Evolutionary conservation across 257 asterid genomes (phyloP).

Genomic region (Solanum gandarillasii): DNA sequence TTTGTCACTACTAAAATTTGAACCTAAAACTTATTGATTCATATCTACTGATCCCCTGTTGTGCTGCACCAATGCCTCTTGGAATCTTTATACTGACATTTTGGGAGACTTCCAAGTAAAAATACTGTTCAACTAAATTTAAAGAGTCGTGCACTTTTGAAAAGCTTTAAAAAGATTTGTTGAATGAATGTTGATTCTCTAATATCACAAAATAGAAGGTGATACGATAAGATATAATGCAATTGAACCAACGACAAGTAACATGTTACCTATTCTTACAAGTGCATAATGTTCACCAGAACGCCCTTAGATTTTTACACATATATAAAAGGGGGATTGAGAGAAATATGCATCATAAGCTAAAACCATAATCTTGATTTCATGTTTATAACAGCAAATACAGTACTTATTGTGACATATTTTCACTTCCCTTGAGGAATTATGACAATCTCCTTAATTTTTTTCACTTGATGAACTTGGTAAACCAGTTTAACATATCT

Average conservation of each 20-base stretch:
- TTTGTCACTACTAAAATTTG: too few relatives aligned
- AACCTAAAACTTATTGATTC: not conserved
- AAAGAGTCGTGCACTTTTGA: not conserved
- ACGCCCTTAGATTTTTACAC: not conserved
- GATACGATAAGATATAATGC: not conserved
- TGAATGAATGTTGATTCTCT: not conserved
- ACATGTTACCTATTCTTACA: not conserved
- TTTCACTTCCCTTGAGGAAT: not conserved
- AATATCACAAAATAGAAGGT: not conserved
- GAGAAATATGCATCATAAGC: not conserved
- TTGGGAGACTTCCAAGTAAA: not conserved
- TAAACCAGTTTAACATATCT: slow-evolving; percentile 53
- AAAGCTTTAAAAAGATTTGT: not conserved
- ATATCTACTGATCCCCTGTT: not conserved
- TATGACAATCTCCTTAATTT: not conserved
- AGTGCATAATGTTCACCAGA: not conserved
- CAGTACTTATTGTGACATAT: not conserved
- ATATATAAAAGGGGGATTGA: not conserved
- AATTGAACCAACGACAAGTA: not conserved
- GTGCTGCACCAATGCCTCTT: not conserved
- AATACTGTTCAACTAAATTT: not conserved
- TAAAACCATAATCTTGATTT: not conserved
- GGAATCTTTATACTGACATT: not conserved
- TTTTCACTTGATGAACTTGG: slow-evolving; percentile 30
- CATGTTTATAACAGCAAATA: not conserved